Conservation (phyloP, 495 filamentous ascomycete genomes). For the Halenospora varia region DNA sequence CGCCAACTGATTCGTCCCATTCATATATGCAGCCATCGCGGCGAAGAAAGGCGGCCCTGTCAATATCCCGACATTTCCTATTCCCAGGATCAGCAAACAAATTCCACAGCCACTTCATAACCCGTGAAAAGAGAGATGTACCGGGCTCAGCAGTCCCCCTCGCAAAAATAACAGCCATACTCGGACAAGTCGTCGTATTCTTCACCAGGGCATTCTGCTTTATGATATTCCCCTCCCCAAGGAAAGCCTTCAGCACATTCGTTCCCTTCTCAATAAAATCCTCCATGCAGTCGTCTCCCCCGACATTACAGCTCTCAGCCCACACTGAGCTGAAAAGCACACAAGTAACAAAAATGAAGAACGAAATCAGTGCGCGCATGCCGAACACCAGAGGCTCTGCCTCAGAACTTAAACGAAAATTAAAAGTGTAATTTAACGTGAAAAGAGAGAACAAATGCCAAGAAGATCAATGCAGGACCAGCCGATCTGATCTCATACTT, state of each 20-base stretch:
- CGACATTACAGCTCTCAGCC: neutral
- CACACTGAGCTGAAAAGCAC: neutral
- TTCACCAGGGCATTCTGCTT: conserved; percentile 14
- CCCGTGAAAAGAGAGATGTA: neutral
- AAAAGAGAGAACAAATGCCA: neutral
- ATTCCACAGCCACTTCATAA: too few relatives aligned
- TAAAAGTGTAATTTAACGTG: neutral
- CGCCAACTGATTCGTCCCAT: conserved; percentile 32
- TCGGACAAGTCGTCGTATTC: conserved; percentile 24
- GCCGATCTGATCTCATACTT: neutral
- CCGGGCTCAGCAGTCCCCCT: conserved; percentile 37
- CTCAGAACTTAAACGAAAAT: neutral
- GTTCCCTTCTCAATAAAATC: neutral
- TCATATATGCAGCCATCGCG: conserved; percentile 16
- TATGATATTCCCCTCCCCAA: neutral
- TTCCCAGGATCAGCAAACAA: neutral
- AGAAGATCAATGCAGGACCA: neutral
- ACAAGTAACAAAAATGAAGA: neutral
- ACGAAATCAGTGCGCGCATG: neutral
- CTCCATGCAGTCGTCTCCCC: neutral
- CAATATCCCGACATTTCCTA: conserved; percentile 24
- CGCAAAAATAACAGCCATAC: conserved; percentile 38
- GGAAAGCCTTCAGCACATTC: neutral
- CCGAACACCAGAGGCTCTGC: neutral
- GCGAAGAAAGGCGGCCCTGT: conserved; percentile 21